These are phyloP conservation scores for Colletotrichum sansevieriae DNA, from an alignment of 2,329 filamentous ascomycete genomes.

Conservation along the genomic window DNA sequence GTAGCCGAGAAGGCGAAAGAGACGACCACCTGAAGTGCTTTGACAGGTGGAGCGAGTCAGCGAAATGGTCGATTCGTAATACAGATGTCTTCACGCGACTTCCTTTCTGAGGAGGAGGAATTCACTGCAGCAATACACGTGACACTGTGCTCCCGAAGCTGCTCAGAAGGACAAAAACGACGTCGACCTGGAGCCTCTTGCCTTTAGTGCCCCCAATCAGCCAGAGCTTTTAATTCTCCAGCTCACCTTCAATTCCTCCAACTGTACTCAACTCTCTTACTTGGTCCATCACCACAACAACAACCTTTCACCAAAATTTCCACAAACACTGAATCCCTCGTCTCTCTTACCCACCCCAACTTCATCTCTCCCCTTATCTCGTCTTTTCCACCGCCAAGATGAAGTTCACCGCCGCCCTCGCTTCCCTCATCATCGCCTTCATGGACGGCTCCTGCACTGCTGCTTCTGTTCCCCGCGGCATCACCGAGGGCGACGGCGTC, in stretches of 20 bases:
- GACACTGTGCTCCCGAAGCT: background rate
- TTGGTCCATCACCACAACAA: background rate
- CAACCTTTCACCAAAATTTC: background rate
- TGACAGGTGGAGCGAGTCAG: too few species aligned
- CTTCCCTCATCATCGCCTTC: conserved; percentile 12
- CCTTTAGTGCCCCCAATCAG: background rate
- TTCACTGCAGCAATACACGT: background rate
- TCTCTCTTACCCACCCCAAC: background rate
- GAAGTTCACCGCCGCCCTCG: conserved; percentile 18
- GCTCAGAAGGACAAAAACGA: background rate
- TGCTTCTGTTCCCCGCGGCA: background rate
- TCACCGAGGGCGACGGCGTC: background rate
- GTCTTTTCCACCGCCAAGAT: conserved; percentile 16
- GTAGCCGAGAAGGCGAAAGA: too few species aligned
- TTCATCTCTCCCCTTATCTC: background rate
- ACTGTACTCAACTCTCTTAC: background rate
- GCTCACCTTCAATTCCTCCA: background rate
- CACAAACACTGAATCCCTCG: background rate
- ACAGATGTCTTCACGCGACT: too few species aligned
- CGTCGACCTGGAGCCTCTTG: background rate
- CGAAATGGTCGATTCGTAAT: too few species aligned
- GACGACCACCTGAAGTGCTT: too few species aligned
- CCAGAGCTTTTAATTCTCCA: background rate
- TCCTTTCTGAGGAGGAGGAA: background rate
- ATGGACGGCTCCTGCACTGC: background rate